These are phyloP conservation scores for Clarireedia sp. DNA, from an alignment of 2,329 filamentous ascomycete genomes.

Conservation along the genomic window DNA sequence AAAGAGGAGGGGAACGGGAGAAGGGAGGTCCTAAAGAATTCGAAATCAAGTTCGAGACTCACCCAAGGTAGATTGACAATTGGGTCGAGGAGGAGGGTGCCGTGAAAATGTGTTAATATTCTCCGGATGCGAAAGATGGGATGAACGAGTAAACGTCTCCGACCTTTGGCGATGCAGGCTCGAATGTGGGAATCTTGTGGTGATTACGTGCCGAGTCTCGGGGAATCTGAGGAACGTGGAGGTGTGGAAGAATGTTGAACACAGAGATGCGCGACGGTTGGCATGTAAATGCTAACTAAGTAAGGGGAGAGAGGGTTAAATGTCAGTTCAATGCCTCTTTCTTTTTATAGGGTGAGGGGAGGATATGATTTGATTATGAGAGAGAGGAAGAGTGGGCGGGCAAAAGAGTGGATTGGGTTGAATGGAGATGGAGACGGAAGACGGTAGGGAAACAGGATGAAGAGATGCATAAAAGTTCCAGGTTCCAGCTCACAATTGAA, in stretches of 20 bases:
- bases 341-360: not conserved
- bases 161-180: conserved; percentile 16
- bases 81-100: not conserved
- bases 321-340: conserved; percentile 20
- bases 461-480: not conserved
- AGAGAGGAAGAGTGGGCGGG: not conserved
- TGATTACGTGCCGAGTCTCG: conserved; percentile 19
- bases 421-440: not conserved
- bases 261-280: conserved; percentile 25
- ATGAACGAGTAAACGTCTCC: conserved; percentile 34
- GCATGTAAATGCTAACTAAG: conserved; percentile 27
- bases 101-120: conserved; percentile 5
- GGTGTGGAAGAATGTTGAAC: conserved; percentile 12
- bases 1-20: conserved; percentile 4
- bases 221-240: conserved; percentile 20
- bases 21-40: not conserved
- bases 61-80: conserved; percentile 12
- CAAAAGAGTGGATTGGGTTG: not conserved
- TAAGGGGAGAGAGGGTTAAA: conserved; percentile 20
- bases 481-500: conserved; percentile 1
- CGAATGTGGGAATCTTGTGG: conserved; percentile 1
- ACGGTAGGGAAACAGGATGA: not conserved
- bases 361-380: not conserved
- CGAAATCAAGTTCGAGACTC: not conserved
- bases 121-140: conserved; percentile 20